Percentiles rank a stretch among this genome's conserved stretches.
phyloP scores from a whole-genome alignment of 1,139 yeast species.

The Saccharomyces hybrid region DNA sequence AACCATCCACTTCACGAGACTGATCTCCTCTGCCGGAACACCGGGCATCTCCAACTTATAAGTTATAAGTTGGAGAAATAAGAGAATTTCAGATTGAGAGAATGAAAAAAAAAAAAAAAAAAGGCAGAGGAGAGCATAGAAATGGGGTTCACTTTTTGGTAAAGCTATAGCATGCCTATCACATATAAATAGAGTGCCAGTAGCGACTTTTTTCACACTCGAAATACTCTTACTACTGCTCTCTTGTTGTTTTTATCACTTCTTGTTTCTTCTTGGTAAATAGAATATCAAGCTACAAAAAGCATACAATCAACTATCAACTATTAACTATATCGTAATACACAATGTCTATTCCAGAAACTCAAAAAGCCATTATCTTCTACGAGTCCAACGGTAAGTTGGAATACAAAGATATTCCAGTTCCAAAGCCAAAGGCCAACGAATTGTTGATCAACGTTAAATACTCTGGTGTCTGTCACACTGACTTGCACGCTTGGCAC shows the following conservation, averaged over 20 bases:
- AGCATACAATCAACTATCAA: not conserved
- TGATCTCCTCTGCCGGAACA: not conserved
- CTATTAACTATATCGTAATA: not conserved
- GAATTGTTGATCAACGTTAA: slow-evolving; percentile 52
- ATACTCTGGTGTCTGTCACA: slow-evolving; percentile 62
- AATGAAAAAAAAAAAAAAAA: not conserved
- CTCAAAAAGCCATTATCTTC: slow-evolving; percentile 44
- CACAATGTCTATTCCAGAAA: slow-evolving; percentile 30
- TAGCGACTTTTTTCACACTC: not conserved
- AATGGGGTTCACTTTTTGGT: not conserved
- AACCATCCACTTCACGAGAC: not conserved
- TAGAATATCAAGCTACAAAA: not conserved
- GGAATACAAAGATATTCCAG: slow-evolving; percentile 48
- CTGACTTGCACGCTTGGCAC: slow-evolving; percentile 61
- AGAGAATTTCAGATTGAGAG: not conserved
- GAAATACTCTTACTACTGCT: not conserved
- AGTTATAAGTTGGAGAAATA: not conserved
- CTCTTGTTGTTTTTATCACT: not conserved
- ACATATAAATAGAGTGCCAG: not conserved
- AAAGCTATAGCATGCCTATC: not conserved
- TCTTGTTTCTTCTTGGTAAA: not conserved
- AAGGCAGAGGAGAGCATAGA: not conserved
- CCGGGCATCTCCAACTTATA: not conserved
- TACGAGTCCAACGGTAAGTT: slow-evolving; percentile 42
- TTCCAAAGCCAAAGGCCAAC: slow-evolving; percentile 51